phyloP scores from a whole-genome alignment of 768 basidiomycete species.

The Calvatia gigantea region DNA sequence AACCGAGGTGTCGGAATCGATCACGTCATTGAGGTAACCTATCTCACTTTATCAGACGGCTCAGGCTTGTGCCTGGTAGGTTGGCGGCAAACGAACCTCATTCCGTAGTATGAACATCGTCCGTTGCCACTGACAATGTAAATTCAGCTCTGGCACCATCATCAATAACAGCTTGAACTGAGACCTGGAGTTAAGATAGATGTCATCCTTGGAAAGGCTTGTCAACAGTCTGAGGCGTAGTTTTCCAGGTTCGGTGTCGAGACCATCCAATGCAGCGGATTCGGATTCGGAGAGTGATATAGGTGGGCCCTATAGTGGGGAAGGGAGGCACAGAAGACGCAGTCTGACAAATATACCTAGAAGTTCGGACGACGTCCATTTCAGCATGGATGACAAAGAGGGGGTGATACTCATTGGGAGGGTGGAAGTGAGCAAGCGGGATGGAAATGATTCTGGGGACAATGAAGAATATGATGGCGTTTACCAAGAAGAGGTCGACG shows the following conservation, averaged over 20 bases:
- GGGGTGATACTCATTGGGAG: conserved; percentile 32
- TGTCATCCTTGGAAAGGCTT: conserved; percentile 74
- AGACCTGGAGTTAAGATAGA: conserved; percentile 55
- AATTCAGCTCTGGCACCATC: conserved; percentile 6
- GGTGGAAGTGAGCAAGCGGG: conserved; percentile 28
- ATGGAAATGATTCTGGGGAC: conserved; percentile 32
- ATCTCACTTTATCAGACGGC: too few species aligned
- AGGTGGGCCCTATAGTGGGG: conserved; percentile 38
- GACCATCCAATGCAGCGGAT: conserved; percentile 41
- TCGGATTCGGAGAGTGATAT: conserved; percentile 53
- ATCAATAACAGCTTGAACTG: conserved; percentile 25
- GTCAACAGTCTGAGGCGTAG: conserved; percentile 38
- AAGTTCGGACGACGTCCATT: conserved; percentile 54
- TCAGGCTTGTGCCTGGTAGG: neutral
- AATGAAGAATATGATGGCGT: conserved; percentile 39
- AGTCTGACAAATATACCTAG: conserved; percentile 89
- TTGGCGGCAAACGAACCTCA: conserved; percentile 44
- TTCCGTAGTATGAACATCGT: conserved; percentile 33
- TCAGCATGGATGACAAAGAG: conserved; percentile 53
- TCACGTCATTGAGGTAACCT: conserved; percentile 26
- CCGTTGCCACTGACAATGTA: conserved; percentile 12
- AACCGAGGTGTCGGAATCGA: conserved; percentile 27
- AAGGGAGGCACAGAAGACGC: conserved; percentile 42
- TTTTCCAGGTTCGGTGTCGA: conserved; percentile 43
- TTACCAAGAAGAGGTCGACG: conserved; percentile 62